Evolutionary conservation across 1,284 basidiomycete species (phyloP), one percentile per base, ranked within the genome.

Genomic region (Ustilago crameri): DNA sequence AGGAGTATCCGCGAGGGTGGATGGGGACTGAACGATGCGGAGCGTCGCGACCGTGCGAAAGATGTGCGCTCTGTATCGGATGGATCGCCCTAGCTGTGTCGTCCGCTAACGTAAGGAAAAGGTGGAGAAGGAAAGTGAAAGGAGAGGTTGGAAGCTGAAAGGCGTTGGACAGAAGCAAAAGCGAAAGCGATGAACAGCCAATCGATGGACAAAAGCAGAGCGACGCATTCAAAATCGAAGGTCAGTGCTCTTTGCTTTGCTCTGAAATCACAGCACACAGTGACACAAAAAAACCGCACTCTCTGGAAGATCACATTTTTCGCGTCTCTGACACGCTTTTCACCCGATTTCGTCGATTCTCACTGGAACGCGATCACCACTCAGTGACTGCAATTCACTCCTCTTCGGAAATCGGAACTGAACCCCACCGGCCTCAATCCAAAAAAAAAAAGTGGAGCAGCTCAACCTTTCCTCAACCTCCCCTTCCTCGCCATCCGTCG

Each of bases 261-360:
- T 30, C 48, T 50, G 18, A 14, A 41, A 18, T 51, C 49, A 42
- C 49, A 30, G 8, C 17, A 7, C 15, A 17, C 14, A 43, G 42
- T 12, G 26, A 43, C 10, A 43, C 22, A 52, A 37, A 52, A 52
- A 52, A 53, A 30, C 18, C 27, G 30, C 18, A 43, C 27, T 42
- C 23, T 23, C 9, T 37, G 40, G 44, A 47, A 55, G 44, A 55
- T 54, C 52, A 54, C 52, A 46, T 46, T n/a, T n/a, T 23, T 41
- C 37, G 53, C 45, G 45, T 48, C 45, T 22, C 8, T 34, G 45
- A 42, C 53, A 55, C 53, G 53, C 32, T 3, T 8, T 37, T 7
- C 17, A 15, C 45, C 53, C 53, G 53, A 55, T 55, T 30, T 26
- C 41, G 43, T 17, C 35, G 35, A 37, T 17, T 37, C 35, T 37